Percentiles rank a stretch among this genome's conserved stretches.
Evolutionary conservation across 371 early-diverging fungal species (phyloP).

Genomic region (Mucor plumbeus): DNA sequence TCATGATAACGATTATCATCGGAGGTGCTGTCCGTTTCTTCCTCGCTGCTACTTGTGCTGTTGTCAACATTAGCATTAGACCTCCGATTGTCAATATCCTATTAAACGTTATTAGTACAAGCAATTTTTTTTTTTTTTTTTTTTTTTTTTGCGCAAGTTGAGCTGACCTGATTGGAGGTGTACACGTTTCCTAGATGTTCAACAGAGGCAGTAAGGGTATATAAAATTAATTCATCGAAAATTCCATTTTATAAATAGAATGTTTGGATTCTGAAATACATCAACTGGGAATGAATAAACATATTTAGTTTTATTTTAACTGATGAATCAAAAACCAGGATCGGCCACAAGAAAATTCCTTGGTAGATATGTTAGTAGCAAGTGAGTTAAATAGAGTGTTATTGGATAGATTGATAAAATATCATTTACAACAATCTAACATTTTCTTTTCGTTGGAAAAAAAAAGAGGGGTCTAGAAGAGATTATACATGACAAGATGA

Average conservation of each 20-base stretch:
- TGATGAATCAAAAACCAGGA: no score
- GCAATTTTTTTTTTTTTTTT: constrained; percentile 23
- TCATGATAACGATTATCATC: constrained; percentile 12
- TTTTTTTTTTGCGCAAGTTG: constrained; percentile 8
- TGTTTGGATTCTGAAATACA: background rate
- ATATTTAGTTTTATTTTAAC: no score
- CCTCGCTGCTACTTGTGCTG: constrained; percentile 18
- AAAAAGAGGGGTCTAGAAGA: no score
- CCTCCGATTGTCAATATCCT: background rate
- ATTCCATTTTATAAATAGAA: background rate
- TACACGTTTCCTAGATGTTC: background rate
- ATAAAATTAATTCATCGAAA: no score
- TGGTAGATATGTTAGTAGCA: no score
- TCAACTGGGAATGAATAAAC: background rate
- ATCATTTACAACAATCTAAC: no score
- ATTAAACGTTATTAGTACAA: constrained; percentile 20
- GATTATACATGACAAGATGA: no score
- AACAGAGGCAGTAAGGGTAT: background rate
- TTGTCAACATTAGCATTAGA: constrained; percentile 13
- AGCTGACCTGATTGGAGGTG: background rate
- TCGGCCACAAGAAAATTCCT: no score
- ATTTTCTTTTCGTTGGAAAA: no score
- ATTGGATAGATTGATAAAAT: no score
- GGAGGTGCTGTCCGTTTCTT: constrained; percentile 14
- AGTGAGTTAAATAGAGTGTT: no score